These are phyloP conservation scores for Saccharomycopsis fermentans DNA, from an alignment of 805 yeast species.

Conservation along the genomic window DNA sequence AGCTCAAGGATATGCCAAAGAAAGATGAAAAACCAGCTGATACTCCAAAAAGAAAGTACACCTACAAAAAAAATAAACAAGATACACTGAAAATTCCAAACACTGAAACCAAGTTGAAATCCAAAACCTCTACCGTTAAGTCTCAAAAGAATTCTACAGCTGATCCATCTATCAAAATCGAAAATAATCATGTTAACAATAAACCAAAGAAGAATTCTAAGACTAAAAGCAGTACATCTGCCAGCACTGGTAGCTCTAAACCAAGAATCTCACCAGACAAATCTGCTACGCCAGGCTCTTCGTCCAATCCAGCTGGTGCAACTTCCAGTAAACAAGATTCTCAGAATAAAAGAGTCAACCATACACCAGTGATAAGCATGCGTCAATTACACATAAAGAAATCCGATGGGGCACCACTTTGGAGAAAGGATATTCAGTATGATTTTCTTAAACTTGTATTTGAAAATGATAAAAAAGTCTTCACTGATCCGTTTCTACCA, in stretches of 20 bases:
- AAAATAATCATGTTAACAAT: not conserved
- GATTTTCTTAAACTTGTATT: conserved; percentile 62
- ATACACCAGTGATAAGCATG: conserved; percentile 19
- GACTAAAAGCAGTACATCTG: not conserved
- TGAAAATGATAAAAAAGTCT: conserved; percentile 51
- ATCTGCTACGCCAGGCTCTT: not conserved
- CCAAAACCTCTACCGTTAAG: not conserved
- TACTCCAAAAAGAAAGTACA: not conserved
- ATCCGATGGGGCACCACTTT: conserved; percentile 84
- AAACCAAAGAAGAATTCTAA: not conserved
- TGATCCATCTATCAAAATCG: not conserved
- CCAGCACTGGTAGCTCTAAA: not conserved
- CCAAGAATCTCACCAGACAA: not conserved
- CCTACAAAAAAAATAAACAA: not conserved
- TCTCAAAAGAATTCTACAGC: not conserved
- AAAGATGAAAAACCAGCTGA: not conserved
- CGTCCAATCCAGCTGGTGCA: not conserved
- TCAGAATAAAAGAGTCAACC: conserved; percentile 14
- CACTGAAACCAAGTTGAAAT: not conserved
- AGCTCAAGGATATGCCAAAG: not conserved
- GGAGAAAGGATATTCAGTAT: conserved; percentile 81
- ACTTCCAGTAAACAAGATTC: not conserved
- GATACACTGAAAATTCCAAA: not conserved
- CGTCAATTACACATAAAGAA: conserved; percentile 64
- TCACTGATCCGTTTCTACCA: conserved; percentile 46